phyloP scores from a whole-genome alignment of 495 filamentous ascomycete species.

The Penicillium chermesinum region DNA sequence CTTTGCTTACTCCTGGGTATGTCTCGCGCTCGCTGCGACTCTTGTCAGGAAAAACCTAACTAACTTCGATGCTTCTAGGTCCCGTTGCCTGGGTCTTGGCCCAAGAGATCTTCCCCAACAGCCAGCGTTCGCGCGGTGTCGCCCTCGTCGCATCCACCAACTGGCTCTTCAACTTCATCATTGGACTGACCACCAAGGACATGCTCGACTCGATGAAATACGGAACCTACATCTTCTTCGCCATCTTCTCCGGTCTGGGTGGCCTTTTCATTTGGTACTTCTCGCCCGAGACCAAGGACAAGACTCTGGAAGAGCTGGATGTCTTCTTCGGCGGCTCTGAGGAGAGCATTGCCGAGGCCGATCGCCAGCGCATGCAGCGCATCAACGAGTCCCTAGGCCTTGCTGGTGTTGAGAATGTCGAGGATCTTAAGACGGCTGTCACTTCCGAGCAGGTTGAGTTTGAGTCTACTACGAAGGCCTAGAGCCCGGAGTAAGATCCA shows the following conservation, averaged over 20 bases:
- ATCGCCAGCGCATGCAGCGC: conserved; percentile 5
- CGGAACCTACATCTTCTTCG: conserved; percentile 44
- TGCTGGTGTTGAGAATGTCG: conserved; percentile 23
- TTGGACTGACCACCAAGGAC: conserved; percentile 37
- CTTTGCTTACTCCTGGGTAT: conserved; percentile 40
- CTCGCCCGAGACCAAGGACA: conserved; percentile 54
- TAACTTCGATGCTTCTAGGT: conserved; percentile 17
- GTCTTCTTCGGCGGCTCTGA: conserved; percentile 19
- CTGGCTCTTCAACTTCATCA: conserved; percentile 44
- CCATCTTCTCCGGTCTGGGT: conserved; percentile 41
- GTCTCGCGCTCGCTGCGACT: conserved; percentile 23
- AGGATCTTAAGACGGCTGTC: conserved; percentile 21
- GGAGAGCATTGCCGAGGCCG: conserved; percentile 2
- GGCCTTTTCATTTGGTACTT: conserved; percentile 46
- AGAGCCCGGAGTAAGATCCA: not conserved
- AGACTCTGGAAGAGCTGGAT: conserved; percentile 28
- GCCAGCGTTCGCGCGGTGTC: conserved; percentile 36
- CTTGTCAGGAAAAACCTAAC: conserved; percentile 24
- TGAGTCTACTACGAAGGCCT: not conserved
- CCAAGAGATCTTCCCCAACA: conserved; percentile 40
- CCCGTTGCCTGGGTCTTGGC: conserved; percentile 36
- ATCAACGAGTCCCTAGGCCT: conserved; percentile 5
- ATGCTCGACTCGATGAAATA: conserved; percentile 38
- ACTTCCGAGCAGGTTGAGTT: conserved; percentile 9
- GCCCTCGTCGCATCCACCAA: conserved; percentile 35